Conservation (phyloP, 1,284 basidiomycete species). For the Chalciporus sp. region DNA sequence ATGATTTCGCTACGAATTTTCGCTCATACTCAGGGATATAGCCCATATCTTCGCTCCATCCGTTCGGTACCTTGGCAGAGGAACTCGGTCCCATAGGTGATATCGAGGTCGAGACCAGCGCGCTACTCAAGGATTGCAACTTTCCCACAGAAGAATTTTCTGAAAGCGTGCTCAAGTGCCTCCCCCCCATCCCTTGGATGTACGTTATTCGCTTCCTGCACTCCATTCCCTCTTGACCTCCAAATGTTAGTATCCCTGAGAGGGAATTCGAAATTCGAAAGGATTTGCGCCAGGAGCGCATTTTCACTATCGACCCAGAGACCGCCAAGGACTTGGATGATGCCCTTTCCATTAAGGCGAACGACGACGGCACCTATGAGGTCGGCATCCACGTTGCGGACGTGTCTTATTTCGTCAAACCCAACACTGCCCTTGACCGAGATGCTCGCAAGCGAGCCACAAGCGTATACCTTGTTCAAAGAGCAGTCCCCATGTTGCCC, state of each 20-base stretch:
- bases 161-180: slow-evolving; percentile 92
- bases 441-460: slow-evolving; percentile 98
- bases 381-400: slow-evolving; percentile 96
- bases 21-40: slow-evolving; percentile 34
- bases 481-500: slow-evolving; percentile 95
- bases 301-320: slow-evolving; percentile 94
- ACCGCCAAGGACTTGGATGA: slow-evolving; percentile 94
- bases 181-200: slow-evolving; percentile 94
- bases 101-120: slow-evolving; percentile 96
- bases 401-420: slow-evolving; percentile 94
- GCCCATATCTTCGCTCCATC: slow-evolving; percentile 96
- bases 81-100: slow-evolving; percentile 99
- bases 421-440: slow-evolving; percentile 94
- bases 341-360: slow-evolving; percentile 85
- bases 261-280: slow-evolving; percentile 86
- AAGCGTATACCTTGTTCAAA: slow-evolving; percentile 94
- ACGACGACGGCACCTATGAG: slow-evolving; percentile 90
- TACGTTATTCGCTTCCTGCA: slow-evolving; percentile 44
- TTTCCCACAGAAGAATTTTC: slow-evolving; percentile 94
- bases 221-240: slow-evolving; percentile 10
- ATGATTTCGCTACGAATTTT: background rate
- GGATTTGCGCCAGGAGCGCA: slow-evolving; percentile 82
- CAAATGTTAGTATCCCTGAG: slow-evolving; percentile 75
- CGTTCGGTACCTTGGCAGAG: slow-evolving; percentile 97
- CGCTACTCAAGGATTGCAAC: slow-evolving; percentile 97